Evolutionary conservation across 2,329 filamentous ascomycete genomes (phyloP).

Genomic region (Thelonectria discophora): DNA sequence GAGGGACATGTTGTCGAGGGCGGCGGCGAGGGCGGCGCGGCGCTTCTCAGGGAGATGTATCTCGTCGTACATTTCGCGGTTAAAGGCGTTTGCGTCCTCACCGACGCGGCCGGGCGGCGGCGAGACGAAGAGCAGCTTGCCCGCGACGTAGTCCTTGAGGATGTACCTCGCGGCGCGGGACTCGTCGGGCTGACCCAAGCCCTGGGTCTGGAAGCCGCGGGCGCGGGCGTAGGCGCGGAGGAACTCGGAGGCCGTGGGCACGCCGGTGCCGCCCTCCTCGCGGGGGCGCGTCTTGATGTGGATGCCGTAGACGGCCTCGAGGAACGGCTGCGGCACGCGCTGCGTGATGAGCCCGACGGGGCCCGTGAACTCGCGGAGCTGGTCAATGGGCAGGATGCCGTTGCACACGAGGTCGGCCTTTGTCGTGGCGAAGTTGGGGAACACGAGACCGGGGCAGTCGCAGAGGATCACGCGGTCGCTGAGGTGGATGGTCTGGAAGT

Average conservation of each 20-base stretch:
- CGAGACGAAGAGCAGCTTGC: slow-evolving; percentile 91
- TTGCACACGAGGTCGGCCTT: slow-evolving; percentile 97
- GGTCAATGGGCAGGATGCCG: slow-evolving; percentile 94
- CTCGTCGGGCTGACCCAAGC: slow-evolving; percentile 91
- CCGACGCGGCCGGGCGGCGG: slow-evolving; percentile 78
- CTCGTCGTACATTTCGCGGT: slow-evolving; percentile 86
- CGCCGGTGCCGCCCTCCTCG: slow-evolving; percentile 92
- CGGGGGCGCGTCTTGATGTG: slow-evolving; percentile 80
- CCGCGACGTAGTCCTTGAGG: slow-evolving; percentile 96
- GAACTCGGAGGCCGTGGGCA: slow-evolving; percentile 85
- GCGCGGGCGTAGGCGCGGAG: slow-evolving; percentile 87
- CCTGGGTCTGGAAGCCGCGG: slow-evolving; percentile 88
- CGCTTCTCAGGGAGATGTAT: slow-evolving; percentile 84
- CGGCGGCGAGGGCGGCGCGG: slow-evolving; percentile 68
- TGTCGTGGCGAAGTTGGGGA: slow-evolving; percentile 96
- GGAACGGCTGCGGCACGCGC: slow-evolving; percentile 85
- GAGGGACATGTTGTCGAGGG: slow-evolving; percentile 58
- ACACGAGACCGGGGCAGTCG: slow-evolving; percentile 98
- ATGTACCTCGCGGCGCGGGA: slow-evolving; percentile 89
- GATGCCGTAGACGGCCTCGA: slow-evolving; percentile 95
- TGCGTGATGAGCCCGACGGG: slow-evolving; percentile 84
- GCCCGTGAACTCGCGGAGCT: slow-evolving; percentile 91
- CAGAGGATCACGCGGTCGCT: slow-evolving; percentile 90
- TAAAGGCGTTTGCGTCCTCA: slow-evolving; percentile 80
- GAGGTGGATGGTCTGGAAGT: slow-evolving; percentile 97